Evolutionary conservation across 2,329 filamentous ascomycete genomes (phyloP).

Genomic region (Mycocentrospora acerina): DNA sequence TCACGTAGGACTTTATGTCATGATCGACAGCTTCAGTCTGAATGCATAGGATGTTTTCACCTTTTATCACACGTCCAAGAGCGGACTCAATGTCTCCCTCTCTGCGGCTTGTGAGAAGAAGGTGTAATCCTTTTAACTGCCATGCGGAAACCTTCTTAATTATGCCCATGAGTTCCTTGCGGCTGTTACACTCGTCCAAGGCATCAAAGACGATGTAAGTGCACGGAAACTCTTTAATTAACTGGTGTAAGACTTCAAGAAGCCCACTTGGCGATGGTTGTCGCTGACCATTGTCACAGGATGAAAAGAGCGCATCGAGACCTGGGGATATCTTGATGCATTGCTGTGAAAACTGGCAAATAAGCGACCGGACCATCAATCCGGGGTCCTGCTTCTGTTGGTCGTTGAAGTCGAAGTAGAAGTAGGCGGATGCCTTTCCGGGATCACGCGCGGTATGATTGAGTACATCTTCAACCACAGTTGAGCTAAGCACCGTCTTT

Average conservation of each 20-base stretch:
- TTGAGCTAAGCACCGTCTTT: constrained; percentile 16
- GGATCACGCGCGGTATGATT: constrained; percentile 5
- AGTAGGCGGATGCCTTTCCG: constrained; percentile 14
- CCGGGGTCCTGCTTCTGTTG: constrained; percentile 33
- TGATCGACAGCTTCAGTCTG: constrained; percentile 17
- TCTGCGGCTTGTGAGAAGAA: constrained; percentile 22
- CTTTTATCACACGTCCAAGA: constrained; percentile 8
- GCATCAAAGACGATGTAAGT: constrained; percentile 21
- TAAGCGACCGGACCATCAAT: constrained; percentile 36
- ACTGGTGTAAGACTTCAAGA: constrained; percentile 14
- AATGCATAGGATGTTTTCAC: constrained; percentile 11
- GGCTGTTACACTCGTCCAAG: constrained; percentile 22
- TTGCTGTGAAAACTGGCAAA: constrained; percentile 35
- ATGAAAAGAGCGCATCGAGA: constrained; percentile 25
- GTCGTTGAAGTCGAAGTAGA: constrained; percentile 39
- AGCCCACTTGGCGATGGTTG: constrained; percentile 24
- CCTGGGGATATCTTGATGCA: constrained; percentile 8
- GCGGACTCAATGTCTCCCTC: constrained; percentile 21
- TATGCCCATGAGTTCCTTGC: constrained; percentile 14
- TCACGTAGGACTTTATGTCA: constrained; percentile 22
- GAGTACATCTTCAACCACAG: constrained; percentile 23
- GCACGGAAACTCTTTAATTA: constrained; percentile 23
- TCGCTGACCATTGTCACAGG: constrained; percentile 16
- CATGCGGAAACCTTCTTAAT: constrained; percentile 17
- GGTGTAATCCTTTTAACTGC: constrained; percentile 15